Percentiles rank a stretch among this genome's conserved stretches.
These are phyloP conservation scores for Sporothrix schenckii DNA, from an alignment of 2,329 filamentous ascomycete genomes.

Conservation along the genomic window DNA sequence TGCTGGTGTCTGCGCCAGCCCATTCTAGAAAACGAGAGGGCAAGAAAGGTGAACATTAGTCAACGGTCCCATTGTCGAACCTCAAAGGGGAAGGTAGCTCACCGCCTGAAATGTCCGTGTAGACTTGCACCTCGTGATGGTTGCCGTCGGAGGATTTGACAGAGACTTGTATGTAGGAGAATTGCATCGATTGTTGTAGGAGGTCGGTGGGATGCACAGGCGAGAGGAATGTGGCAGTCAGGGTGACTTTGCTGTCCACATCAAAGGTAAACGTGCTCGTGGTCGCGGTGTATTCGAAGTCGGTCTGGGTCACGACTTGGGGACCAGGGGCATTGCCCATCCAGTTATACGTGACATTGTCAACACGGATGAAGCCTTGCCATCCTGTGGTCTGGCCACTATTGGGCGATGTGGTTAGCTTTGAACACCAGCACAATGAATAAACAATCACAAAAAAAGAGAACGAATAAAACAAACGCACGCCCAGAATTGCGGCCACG, in stretches of 20 bases:
- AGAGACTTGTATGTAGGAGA: conserved; percentile 69
- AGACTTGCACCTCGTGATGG: conserved; percentile 68
- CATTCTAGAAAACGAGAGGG: conserved; percentile 60
- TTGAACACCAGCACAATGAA: too few species aligned
- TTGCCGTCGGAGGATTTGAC: conserved; percentile 65
- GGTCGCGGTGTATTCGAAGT: conserved; percentile 72
- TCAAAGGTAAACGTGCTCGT: conserved; percentile 70
- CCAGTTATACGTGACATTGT: conserved; percentile 66
- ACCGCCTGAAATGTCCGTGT: conserved; percentile 73
- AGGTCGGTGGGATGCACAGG: conserved; percentile 69
- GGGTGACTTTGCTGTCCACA: conserved; percentile 60
- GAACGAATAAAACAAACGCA: conserved; percentile 47
- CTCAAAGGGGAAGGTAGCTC: conserved; percentile 37
- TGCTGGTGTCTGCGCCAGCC: conserved; percentile 63
- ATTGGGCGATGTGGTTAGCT: not conserved
- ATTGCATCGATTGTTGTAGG: conserved; percentile 67
- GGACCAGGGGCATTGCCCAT: conserved; percentile 61
- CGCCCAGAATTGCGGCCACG: conserved; percentile 72
- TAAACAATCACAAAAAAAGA: too few species aligned
- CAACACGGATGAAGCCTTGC: conserved; percentile 70
- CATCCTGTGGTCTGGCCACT: conserved; percentile 64
- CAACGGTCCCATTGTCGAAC: not conserved
- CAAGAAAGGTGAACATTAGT: not conserved
- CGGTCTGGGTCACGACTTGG: conserved; percentile 60
- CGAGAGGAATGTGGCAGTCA: conserved; percentile 72